Evolutionary conservation across 1,139 yeast genomes (phyloP).

Genomic region (Saccharomyces hybrid): DNA sequence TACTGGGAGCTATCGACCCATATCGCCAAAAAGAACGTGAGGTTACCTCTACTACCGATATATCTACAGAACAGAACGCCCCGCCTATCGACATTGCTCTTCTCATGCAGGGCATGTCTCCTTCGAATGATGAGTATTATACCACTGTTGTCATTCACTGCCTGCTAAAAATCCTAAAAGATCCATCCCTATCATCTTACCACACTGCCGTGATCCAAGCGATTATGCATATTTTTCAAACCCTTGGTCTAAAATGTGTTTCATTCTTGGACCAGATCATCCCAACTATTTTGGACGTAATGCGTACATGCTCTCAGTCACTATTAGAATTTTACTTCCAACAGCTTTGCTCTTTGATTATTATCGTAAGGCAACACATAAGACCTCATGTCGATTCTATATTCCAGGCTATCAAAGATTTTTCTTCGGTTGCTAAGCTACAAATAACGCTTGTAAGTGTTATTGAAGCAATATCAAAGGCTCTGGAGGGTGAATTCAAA

Average conservation of each 20-base stretch:
- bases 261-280: constrained; percentile 79
- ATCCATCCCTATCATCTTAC: constrained; percentile 74
- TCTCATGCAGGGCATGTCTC: constrained; percentile 90
- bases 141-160: constrained; percentile 92
- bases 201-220: constrained; percentile 91
- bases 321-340: constrained; percentile 86
- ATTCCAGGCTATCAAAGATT: constrained; percentile 66
- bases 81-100: constrained; percentile 88
- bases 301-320: constrained; percentile 75
- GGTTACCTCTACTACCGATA: constrained; percentile 50
- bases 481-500: constrained; percentile 89
- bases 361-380: constrained; percentile 83
- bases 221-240: constrained; percentile 81
- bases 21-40: constrained; percentile 91
- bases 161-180: constrained; percentile 73
- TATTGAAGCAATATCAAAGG: constrained; percentile 76
- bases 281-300: constrained; percentile 79
- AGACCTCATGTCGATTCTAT: constrained; percentile 74
- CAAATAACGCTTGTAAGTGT: constrained; percentile 76
- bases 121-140: constrained; percentile 86
- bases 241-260: constrained; percentile 81
- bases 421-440: constrained; percentile 57
- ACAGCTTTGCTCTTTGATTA: constrained; percentile 71
- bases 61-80: constrained; percentile 71
- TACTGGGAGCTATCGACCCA: constrained; percentile 94